These are phyloP conservation scores for Scutellaria barbata DNA, from an alignment of 257 asterid genomes.

Conservation along the genomic window DNA sequence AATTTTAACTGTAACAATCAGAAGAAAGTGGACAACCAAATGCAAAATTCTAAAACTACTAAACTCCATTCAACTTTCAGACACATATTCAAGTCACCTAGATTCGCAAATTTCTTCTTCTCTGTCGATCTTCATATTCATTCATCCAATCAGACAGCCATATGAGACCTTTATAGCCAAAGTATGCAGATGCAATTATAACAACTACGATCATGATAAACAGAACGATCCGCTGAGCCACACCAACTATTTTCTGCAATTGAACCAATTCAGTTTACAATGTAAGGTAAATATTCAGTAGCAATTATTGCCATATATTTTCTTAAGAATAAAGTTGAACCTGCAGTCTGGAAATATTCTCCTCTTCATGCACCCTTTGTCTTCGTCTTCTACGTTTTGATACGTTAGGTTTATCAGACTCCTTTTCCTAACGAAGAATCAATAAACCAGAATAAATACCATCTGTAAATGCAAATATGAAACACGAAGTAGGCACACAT, in stretches of 20 bases:
- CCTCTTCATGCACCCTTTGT: slow-evolving; percentile 56
- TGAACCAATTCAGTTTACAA: slow-evolving; percentile 16
- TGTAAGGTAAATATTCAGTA: slow-evolving; percentile 18
- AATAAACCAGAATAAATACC: slow-evolving; percentile 19
- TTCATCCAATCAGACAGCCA: slow-evolving; percentile 92
- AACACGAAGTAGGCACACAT: no score
- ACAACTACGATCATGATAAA: slow-evolving; percentile 39
- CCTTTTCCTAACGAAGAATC: slow-evolving; percentile 54
- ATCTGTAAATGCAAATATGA: neutral
- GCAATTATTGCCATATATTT: neutral
- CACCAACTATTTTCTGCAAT: slow-evolving; percentile 55
- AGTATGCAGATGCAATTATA: slow-evolving; percentile 50
- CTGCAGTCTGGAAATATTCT: slow-evolving; percentile 61
- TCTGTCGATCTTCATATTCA: slow-evolving; percentile 58
- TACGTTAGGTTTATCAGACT: slow-evolving; percentile 50
- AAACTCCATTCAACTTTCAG: neutral
- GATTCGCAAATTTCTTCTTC: slow-evolving; percentile 46
- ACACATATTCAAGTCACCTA: slow-evolving; percentile 24
- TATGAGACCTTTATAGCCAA: slow-evolving; percentile 64
- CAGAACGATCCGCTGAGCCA: slow-evolving; percentile 47
- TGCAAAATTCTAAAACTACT: neutral
- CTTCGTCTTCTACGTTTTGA: slow-evolving; percentile 67
- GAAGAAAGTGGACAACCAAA: neutral
- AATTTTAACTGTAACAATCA: neutral
- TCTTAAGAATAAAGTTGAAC: slow-evolving; percentile 41